Conservation (phyloP, 2,329 filamentous ascomycete species). For the Ampelomyces quisqualis region DNA sequence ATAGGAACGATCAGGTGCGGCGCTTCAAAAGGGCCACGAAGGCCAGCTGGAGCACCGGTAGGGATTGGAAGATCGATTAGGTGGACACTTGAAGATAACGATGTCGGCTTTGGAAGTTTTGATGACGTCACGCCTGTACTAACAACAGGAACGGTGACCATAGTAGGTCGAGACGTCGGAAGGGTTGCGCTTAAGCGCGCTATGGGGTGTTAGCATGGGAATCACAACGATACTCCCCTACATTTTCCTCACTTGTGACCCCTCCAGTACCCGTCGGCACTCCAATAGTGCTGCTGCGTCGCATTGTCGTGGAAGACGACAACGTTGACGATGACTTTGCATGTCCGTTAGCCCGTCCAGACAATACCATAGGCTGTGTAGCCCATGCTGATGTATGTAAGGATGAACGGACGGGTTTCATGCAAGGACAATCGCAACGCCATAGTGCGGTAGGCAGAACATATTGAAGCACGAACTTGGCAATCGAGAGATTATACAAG, state of each 20-base stretch:
- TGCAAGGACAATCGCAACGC: constrained; percentile 16
- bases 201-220: constrained; percentile 6
- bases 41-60: constrained; percentile 24
- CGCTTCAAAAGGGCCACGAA: constrained; percentile 39
- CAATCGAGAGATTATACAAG: constrained; percentile 22
- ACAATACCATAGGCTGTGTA: constrained; percentile 17
- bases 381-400: constrained; percentile 15
- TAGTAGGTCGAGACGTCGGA: constrained; percentile 15
- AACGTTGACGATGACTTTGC: constrained; percentile 19
- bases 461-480: constrained; percentile 14
- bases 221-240: background rate
- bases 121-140: constrained; percentile 4
- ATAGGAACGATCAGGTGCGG: constrained; percentile 45
- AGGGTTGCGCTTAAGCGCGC: constrained; percentile 11
- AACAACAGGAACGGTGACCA: background rate
- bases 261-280: constrained; percentile 10
- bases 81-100: constrained; percentile 2
- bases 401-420: constrained; percentile 4
- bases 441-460: constrained; percentile 12
- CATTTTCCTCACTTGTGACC: constrained; percentile 16
- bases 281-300: constrained; percentile 15
- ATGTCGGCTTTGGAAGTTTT: background rate
- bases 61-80: constrained; percentile 7
- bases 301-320: constrained; percentile 3
- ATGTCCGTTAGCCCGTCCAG: constrained; percentile 30